Conservation (phyloP, 2,329 filamentous ascomycete species). For the Neoarthrinium moseri region DNA sequence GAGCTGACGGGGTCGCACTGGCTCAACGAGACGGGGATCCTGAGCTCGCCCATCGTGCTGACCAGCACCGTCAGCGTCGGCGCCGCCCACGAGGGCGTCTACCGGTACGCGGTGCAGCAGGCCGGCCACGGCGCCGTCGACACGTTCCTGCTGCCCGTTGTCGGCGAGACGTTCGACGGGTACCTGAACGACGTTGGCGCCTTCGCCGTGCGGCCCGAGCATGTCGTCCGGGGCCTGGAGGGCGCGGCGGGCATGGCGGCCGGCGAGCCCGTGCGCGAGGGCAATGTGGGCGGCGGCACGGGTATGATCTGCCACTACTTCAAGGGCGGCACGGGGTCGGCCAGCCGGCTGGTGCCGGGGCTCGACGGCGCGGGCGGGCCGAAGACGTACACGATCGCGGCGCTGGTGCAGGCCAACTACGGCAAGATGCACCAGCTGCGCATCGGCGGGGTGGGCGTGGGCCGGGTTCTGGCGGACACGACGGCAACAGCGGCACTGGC, state of each 20-base stretch:
- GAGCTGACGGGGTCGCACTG: constrained; percentile 62
- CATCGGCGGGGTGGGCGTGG: constrained; percentile 61
- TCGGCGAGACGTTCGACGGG: constrained; percentile 64
- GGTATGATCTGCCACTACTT: constrained; percentile 67
- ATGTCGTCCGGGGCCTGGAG: constrained; percentile 54
- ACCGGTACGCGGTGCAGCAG: constrained; percentile 52
- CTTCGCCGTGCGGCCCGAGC: constrained; percentile 52
- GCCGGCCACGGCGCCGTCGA: constrained; percentile 40
- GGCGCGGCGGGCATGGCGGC: constrained; percentile 48
- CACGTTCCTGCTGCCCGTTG: constrained; percentile 56
- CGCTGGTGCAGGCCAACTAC: constrained; percentile 66
- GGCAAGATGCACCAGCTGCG: constrained; percentile 54
- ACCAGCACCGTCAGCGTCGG: constrained; percentile 60
- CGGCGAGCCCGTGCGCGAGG: constrained; percentile 54
- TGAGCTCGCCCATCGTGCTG: constrained; percentile 59
- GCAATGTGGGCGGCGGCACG: constrained; percentile 65
- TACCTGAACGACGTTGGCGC: constrained; percentile 56
- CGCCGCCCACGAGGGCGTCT: constrained; percentile 57
- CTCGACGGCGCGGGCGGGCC: constrained; percentile 31
- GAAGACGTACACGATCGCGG: constrained; percentile 56
- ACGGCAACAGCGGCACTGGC: constrained; percentile 24
- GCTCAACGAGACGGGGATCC: constrained; percentile 60
- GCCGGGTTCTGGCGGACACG: constrained; percentile 52
- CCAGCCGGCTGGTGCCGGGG: constrained; percentile 54
- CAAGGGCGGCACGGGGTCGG: constrained; percentile 66